Percentiles rank a stretch among this genome's conserved stretches.
phyloP scores from a whole-genome alignment of 441 rosid species.

The Codiaeum variegatum region DNA sequence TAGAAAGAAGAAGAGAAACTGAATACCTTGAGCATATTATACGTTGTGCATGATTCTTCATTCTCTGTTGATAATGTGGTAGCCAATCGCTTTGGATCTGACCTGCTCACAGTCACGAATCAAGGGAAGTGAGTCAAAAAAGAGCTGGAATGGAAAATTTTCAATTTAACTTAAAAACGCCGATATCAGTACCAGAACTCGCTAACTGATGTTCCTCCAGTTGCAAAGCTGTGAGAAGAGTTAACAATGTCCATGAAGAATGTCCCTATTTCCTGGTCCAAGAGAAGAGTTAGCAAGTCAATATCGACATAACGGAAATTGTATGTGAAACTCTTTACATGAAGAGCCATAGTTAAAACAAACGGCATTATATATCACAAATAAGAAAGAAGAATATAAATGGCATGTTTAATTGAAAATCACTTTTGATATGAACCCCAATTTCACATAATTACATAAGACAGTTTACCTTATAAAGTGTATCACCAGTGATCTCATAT shows the following conservation, averaged over 20 bases:
- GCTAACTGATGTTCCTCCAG: conserved; percentile 75
- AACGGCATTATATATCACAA: neutral
- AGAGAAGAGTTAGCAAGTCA: neutral
- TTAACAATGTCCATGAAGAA: conserved; percentile 86
- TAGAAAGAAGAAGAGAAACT: neutral
- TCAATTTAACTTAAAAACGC: neutral
- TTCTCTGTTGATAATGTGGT: conserved; percentile 52
- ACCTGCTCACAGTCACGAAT: conserved; percentile 38
- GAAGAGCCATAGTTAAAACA: neutral
- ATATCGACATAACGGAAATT: neutral
- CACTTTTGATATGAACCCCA: neutral
- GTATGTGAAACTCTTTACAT: neutral
- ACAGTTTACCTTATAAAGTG: conserved; percentile 65
- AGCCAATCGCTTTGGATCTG: conserved; percentile 78
- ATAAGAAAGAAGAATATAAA: neutral
- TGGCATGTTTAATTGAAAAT: neutral
- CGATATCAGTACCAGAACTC: conserved; percentile 71
- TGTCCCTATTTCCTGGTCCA: conserved; percentile 58
- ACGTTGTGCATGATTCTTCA: conserved; percentile 92
- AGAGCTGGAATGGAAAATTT: neutral
- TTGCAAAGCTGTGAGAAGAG: conserved; percentile 82
- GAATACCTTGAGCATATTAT: conserved; percentile 86
- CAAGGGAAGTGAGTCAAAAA: conserved; percentile 11
- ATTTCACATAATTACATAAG: conserved; percentile 7
- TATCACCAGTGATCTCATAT: conserved; percentile 84